Conservation (phyloP, 1,284 basidiomycete species). For the Tremellales sp. region DNA sequence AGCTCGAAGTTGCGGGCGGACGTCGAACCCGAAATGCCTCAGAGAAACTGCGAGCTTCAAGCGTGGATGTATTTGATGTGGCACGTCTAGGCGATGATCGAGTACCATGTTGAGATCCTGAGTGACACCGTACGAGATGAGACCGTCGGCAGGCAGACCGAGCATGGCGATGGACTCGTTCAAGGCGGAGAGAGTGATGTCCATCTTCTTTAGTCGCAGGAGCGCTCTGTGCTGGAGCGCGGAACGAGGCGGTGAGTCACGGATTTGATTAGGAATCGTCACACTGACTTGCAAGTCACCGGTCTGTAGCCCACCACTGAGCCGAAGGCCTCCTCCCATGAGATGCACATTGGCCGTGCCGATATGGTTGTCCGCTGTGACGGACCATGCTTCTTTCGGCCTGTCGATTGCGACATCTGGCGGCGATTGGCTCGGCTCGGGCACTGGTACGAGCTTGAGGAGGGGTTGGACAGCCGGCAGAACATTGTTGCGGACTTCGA, state of each 20-base stretch:
- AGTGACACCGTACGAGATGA: neutral
- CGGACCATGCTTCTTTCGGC: conserved; percentile 4
- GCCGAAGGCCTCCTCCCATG: conserved; percentile 19
- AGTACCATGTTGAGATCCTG: no score
- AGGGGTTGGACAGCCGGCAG: conserved; percentile 10
- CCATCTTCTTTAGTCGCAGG: no score
- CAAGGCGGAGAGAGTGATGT: no score
- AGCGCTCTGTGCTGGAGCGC: no score
- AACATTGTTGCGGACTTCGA: conserved; percentile 28
- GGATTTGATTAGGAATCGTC: no score
- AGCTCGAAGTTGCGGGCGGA: conserved; percentile 31
- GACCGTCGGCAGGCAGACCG: neutral
- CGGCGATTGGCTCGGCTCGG: neutral
- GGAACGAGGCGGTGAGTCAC: no score
- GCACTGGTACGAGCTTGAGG: conserved; percentile 5
- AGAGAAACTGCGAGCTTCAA: neutral
- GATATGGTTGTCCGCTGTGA: conserved; percentile 19
- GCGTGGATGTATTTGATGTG: no score
- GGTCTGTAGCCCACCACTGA: conserved; percentile 3
- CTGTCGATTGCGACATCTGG: neutral
- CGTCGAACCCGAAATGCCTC: conserved; percentile 30
- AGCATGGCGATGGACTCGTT: no score
- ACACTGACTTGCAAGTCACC: neutral
- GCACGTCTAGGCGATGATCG: neutral
- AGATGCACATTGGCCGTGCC: conserved; percentile 6